Evolutionary conservation across 1,284 basidiomycete species (phyloP), one percentile per base, ranked within the genome.

Genomic region (Rhizoctonia solani): DNA sequence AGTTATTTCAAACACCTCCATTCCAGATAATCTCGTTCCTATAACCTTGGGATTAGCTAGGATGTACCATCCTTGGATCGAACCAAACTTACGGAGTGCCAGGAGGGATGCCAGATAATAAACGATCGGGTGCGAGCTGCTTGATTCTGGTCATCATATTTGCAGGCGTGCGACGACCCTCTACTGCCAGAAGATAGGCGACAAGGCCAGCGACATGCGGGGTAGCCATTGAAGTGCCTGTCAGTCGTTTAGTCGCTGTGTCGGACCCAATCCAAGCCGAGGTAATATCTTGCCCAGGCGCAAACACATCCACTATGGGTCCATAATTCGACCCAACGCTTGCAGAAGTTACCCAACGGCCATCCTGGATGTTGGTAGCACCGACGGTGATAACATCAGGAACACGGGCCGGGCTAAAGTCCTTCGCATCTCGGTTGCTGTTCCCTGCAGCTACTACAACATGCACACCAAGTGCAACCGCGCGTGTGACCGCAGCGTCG

Each of bases 241-340:
- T 68, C 25, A 67, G 39, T 14, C 42, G 34, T 9, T 37, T 47
- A 30, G 49, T 53, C 34, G 37, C 69, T 16, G 63, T 68, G 44
- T 58, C 52, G 3, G 50, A 59, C 11, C 47, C 27, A 56, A 70
- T 69, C 44, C 61, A 70, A 47, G 59, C 53, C 11, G 69, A 70
- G 9, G 63, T 55, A 49, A 78, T 74, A 67, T 76, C 73, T 55
- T 76, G 73, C 50, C 77, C 77, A 14, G 77, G 77, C 9, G 74
- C 77, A 69, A 76, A 77, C 52, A 77, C 72, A 71, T 77, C 76
- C 59, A 78, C 77, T 63, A 73, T 75, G 53, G 72, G 69, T 69
- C 77, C 76, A 65, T 71, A 52, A 19, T 67, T 39, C 21, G 42
- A 90, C 81, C 95, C 95, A 82, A 92, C 93, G 30, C 94, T 93